A percentile compares a stretch with the other conserved stretches of the same genome.
Evolutionary conservation across 192 early-diverging fungal species (phyloP).

Genomic region (Backusella sp.): DNA sequence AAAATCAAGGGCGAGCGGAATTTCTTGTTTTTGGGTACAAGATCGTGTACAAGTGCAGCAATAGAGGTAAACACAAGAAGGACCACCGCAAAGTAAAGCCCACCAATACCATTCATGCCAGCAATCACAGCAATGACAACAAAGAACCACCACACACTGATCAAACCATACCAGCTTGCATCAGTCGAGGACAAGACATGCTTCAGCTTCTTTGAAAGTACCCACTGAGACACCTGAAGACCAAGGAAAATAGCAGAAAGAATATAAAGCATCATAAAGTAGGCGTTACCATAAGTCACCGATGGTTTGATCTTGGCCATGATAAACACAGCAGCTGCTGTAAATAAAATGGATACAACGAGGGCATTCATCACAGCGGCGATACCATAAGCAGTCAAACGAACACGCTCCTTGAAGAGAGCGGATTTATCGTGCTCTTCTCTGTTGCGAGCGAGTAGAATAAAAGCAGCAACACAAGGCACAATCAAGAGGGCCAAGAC

Average conservation of each 20-base stretch:
- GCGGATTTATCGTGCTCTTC: neutral
- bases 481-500: conserved; percentile 3
- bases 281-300: conserved; percentile 22
- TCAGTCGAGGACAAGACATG: neutral
- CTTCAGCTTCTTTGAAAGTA: neutral
- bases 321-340: neutral
- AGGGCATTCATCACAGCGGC: neutral
- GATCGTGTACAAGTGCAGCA: conserved; percentile 7
- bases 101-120: conserved; percentile 24
- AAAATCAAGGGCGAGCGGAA: conserved; percentile 9
- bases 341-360: neutral
- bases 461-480: conserved; percentile 7
- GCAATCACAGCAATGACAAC: conserved; percentile 25
- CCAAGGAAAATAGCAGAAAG: conserved; percentile 16
- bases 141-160: conserved; percentile 44
- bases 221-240: conserved; percentile 9
- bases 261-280: conserved; percentile 8
- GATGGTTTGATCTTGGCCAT: neutral
- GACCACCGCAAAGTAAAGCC: conserved; percentile 41
- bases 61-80: conserved; percentile 31
- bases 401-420: neutral
- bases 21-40: neutral
- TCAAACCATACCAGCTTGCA: conserved; percentile 24
- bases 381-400: neutral
- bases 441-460: neutral